Evolutionary conservation across 371 early-diverging fungal genomes (phyloP).

Genomic region (Dinochytrium kinnereticum): DNA sequence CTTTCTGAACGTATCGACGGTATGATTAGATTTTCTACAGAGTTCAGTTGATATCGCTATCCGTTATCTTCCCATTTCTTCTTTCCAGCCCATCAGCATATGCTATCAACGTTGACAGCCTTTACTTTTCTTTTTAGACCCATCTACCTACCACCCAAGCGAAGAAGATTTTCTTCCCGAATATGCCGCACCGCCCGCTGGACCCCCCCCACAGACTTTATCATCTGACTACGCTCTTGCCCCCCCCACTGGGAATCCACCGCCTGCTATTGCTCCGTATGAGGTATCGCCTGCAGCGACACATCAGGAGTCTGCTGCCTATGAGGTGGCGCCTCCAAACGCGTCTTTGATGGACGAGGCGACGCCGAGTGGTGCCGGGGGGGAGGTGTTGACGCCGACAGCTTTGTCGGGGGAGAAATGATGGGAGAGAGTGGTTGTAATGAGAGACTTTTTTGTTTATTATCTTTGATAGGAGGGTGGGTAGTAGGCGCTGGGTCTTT

Average conservation of each 20-base stretch:
- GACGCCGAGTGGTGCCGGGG: neutral
- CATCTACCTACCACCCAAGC: neutral
- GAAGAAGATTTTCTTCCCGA: slow-evolving; percentile 11
- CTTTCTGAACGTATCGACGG: slow-evolving; percentile 29
- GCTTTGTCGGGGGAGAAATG: neutral
- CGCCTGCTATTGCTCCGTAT: neutral
- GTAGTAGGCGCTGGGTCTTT: too few relatives aligned
- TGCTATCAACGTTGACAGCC: too few relatives aligned
- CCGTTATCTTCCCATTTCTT: too few relatives aligned
- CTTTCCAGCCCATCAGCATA: too few relatives aligned
- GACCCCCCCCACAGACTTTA: neutral
- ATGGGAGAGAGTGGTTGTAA: too few relatives aligned
- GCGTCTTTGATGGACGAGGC: neutral
- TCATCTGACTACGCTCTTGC: neutral
- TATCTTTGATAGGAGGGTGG: too few relatives aligned
- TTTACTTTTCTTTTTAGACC: too few relatives aligned
- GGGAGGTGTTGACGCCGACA: neutral
- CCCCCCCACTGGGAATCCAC: neutral
- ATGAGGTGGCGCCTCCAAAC: too few relatives aligned
- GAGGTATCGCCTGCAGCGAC: neutral
- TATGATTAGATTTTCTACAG: too few relatives aligned
- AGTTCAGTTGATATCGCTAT: too few relatives aligned
- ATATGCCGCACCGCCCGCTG: slow-evolving; percentile 1
- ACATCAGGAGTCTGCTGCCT: neutral
- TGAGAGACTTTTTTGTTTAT: too few relatives aligned